Evolutionary conservation across 371 early-diverging fungal species (phyloP).

Genomic region (Mortierella sp.): DNA sequence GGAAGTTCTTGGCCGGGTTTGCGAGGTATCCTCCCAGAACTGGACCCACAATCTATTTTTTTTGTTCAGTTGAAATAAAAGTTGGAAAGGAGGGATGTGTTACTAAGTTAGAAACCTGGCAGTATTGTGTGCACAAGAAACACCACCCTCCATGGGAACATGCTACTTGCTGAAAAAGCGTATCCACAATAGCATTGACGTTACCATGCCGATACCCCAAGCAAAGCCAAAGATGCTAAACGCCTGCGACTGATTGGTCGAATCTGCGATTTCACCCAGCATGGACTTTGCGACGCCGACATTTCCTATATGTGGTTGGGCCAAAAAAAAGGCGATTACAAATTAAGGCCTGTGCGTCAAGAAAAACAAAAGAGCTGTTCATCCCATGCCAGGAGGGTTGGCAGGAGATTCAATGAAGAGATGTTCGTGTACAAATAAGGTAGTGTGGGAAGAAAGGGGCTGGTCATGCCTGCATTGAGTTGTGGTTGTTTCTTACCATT

Average conservation of each 20-base stretch:
- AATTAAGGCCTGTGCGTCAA: neutral
- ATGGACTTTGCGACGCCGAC: conserved; percentile 90
- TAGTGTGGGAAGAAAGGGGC: neutral
- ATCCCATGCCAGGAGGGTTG: neutral
- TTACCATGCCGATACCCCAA: conserved; percentile 77
- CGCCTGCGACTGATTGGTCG: conserved; percentile 78
- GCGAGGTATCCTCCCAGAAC: conserved; percentile 85
- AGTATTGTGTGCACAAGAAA: neutral
- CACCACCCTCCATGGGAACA: no score
- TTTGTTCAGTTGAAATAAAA: no score
- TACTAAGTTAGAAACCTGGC: neutral
- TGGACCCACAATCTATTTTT: conserved; percentile 57
- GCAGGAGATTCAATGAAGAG: neutral
- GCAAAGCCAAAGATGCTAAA: conserved; percentile 80
- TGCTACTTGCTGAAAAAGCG: no score
- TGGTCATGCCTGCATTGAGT: neutral
- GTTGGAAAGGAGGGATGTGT: neutral
- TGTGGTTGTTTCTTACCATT: conserved; percentile 62
- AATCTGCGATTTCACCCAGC: conserved; percentile 88
- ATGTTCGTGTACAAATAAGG: neutral
- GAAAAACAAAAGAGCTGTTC: neutral
- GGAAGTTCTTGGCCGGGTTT: conserved; percentile 79
- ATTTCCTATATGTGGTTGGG: conserved; percentile 66
- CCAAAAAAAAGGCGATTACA: neutral
- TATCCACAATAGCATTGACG: conserved; percentile 20